Evolutionary conservation across 305 asterid genomes (phyloP).

Genomic region (Fraxinus sp.): DNA sequence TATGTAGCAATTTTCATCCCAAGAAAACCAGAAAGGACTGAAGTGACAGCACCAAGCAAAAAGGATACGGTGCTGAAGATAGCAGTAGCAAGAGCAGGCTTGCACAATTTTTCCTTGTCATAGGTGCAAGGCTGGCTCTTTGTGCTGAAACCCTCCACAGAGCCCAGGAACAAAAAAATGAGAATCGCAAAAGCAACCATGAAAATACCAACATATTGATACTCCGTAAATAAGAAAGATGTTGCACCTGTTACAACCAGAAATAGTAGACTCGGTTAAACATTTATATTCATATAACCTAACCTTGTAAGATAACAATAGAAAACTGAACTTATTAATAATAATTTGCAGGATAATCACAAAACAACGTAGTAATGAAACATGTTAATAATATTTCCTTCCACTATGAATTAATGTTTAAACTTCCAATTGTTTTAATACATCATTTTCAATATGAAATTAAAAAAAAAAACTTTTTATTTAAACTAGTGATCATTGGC

Average conservation of each 20-base stretch:
- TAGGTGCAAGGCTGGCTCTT: constrained; percentile 66
- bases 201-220: constrained; percentile 72
- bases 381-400: not conserved
- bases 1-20: constrained; percentile 89
- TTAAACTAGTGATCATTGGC: not conserved
- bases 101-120: constrained; percentile 50
- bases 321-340: not conserved
- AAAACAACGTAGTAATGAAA: not conserved
- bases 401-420: not conserved
- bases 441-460: not conserved
- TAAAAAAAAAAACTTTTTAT: not conserved
- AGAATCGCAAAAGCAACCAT: constrained; percentile 79
- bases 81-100: constrained; percentile 87
- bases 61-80: constrained; percentile 66
- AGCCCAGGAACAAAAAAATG: constrained; percentile 76
- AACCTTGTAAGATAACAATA: not conserved
- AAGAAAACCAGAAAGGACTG: constrained; percentile 75
- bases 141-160: constrained; percentile 74
- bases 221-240: constrained; percentile 66
- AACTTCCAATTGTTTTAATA: not conserved
- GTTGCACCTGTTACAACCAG: constrained; percentile 59
- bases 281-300: not conserved
- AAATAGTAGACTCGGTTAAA: not conserved
- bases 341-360: not conserved
- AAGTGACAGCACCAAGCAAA: constrained; percentile 77